Evolutionary conservation across 2,329 filamentous ascomycete genomes (phyloP).

Genomic region (Mycocentrospora acerina): DNA sequence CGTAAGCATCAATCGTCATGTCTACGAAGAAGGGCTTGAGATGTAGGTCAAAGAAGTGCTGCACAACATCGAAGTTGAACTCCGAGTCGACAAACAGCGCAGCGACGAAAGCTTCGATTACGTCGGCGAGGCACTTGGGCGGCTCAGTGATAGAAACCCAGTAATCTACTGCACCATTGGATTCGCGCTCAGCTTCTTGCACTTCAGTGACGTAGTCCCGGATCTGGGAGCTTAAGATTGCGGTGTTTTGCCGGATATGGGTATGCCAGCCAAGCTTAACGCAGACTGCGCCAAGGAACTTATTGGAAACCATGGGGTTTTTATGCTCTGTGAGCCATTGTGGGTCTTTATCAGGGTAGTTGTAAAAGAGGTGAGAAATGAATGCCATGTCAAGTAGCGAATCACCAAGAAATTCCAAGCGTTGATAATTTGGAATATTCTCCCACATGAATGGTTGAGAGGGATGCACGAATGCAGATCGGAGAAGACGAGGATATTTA

Average conservation of each 20-base stretch:
- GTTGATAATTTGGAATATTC: constrained; percentile 82
- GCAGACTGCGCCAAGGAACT: constrained; percentile 81
- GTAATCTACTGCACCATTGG: constrained; percentile 61
- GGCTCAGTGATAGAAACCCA: constrained; percentile 63
- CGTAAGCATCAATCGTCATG: constrained; percentile 72
- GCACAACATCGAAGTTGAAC: constrained; percentile 74
- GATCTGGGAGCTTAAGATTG: constrained; percentile 55
- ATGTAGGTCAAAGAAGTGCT: constrained; percentile 73
- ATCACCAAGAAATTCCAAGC: constrained; percentile 90
- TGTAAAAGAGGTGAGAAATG: constrained; percentile 78
- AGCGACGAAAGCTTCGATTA: constrained; percentile 85
- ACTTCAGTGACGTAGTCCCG: constrained; percentile 60
- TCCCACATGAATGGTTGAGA: constrained; percentile 76
- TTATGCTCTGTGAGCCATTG: constrained; percentile 99
- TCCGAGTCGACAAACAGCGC: constrained; percentile 87
- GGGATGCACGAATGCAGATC: constrained; percentile 85
- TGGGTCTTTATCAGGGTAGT: constrained; percentile 77
- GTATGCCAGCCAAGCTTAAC: constrained; percentile 76
- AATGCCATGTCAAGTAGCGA: constrained; percentile 83
- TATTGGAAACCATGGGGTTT: constrained; percentile 98
- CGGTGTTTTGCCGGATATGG: constrained; percentile 60
- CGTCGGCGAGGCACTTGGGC: constrained; percentile 79
- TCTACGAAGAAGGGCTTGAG: constrained; percentile 79
- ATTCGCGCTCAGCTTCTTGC: constrained; percentile 52
- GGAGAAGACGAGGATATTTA: constrained; percentile 70